Evolutionary conservation across 2,329 filamentous ascomycete genomes (phyloP), one percentile per base, ranked within the genome.

Genomic region (Cladosporium sp.): DNA sequence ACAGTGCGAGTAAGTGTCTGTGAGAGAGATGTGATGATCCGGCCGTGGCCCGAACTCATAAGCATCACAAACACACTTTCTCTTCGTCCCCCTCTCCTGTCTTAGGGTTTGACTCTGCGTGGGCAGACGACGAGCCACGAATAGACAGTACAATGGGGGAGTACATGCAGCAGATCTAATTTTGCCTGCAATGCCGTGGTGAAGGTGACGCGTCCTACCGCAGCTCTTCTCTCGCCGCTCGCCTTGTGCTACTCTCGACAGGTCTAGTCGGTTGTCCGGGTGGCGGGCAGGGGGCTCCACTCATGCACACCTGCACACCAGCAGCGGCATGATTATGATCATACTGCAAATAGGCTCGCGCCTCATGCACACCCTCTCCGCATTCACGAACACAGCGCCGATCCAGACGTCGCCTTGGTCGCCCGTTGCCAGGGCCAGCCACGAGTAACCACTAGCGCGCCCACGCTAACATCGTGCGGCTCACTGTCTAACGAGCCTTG

Each of bases 391-490:
- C 55, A 53, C 23, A 14, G 8, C 55, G 33, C 29, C 33, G 55
- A 35, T 40, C 33, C 33, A 35, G 55, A 26, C n/a, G 49, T 28
- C 21, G 46, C 46, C 44, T 46, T 46, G 11, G 29, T 29, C n/a
- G 28, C 18, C 53, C 55, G 55, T 40, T 57, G 55, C 55, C 55
- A 57, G 55, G 55, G 55, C 55, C 55, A 40, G 55, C 55, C 55
- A 57, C 33, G 35, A 31, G 31, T 18, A 14, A 14, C 10, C 23
- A 8, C 26, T 59, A 59, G 56, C 56, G 56, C 46, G 56, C 7
- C 31, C 14, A n/a, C 33, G 33, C 31, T 40, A 40, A 16, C 28
- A 55, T 55, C 29, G 16, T 40, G 55, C 55, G 55, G 55, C 55
- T 57, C 55, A 37, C 55, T 37, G 33, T 55, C 52, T 55, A 57